Evolutionary conservation across 768 basidiomycete genomes (phyloP), one percentile per base, ranked within the genome.

Genomic region (Suillus cothurnatus): DNA sequence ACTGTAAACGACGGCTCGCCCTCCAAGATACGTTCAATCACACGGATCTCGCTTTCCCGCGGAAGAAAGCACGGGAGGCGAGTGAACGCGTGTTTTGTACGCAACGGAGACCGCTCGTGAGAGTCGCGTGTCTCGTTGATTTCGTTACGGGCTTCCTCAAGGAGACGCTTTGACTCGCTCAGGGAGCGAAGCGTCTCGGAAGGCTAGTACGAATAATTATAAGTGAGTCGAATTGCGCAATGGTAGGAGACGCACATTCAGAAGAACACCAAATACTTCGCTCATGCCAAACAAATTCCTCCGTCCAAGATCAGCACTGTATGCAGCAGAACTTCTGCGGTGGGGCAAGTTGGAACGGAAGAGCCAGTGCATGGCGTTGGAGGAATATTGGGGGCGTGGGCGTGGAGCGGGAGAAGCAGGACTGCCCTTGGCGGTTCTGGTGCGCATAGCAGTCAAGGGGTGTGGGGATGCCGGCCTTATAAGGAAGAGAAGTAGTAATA

Each of bases 281-380:
- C 90, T 85, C 80, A 94, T 83, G 32, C 93, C 92, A 67, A 94
- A 94, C 67, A 93, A 85, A 67, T 88, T 88, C 63, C 91, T 82
- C 71, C 86, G 88, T 72, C 86, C 86, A 58, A 86, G 78, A 72
- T 89, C 87, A 47, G 81, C 74, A 23, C 87, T 85, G 65, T 89
- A 77, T 60, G 82, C 85, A 23, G 87, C 88, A 65, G 83, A 82
- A 68, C 88, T 82, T 70, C 84, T 81, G 50, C 88, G 84, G 69
- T 76, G 73, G 61, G 90, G 88, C 58, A 92, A 86, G 74, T 90
- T 91, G 68, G 85, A 88, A 69, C 89, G 84, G 75, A 91, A 91
- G 63, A 92, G 81, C 90, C 90, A 92, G 67, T 91, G 89, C 59
- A 90, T 75, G 64, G 87, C 81, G 64, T 73, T 73, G 19, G 58